Base-by-base conservation (phyloP, 2,329 filamentous ascomycete species). In the Elsinoe batatas region DNA sequence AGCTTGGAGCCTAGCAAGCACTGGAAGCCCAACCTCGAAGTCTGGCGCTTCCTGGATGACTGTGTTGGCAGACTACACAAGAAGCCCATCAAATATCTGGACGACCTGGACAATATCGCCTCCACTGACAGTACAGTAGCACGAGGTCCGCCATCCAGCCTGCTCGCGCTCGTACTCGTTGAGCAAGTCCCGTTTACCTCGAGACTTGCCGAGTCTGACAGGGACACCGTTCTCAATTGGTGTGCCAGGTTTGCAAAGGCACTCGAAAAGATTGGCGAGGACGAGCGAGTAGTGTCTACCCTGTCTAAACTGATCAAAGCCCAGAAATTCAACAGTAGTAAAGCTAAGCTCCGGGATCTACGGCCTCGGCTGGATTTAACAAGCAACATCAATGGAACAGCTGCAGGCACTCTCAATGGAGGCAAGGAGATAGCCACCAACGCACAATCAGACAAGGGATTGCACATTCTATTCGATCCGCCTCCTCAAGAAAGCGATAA, bases 81-180 rank as follows among this genome's bases (percentile, higher is more conserved):
- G 56, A 84, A 85, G 20, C 87, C 89, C 0, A 84, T 94, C 64
- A 94, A 89, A 65, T 91, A 95, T 64, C 81, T 93, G 26, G 86
- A 93, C 58, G 74, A 82, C 64, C 69, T 88, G 22, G 77, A 83
- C 54, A 76, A 81, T 38, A 61, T 79, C 1, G 33, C 36, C 12
- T 61, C 62, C 2, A 65, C 65, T 8, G 11, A 62, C 51, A 49
- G 57, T 11, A 63, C 63, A 56, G 17, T 2, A n/a, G 18, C 33
- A 13, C n/a, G 18, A 15, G 15, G 2, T 6, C 8, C n/a, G 33
- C 58, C 72, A 30, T 67, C 81, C 10, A 89, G 86, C 61, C 76
- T 89, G 15, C 64, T 95, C 3, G 74, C 83, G 10, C 77, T 88
- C 61, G 79, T 83, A 0, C 74, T 95, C 17, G 72, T 80, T 2